Evolutionary conservation across 1,139 yeast species (phyloP), one percentile per base, ranked within the genome.

Genomic region (Geotrichum reessii): DNA sequence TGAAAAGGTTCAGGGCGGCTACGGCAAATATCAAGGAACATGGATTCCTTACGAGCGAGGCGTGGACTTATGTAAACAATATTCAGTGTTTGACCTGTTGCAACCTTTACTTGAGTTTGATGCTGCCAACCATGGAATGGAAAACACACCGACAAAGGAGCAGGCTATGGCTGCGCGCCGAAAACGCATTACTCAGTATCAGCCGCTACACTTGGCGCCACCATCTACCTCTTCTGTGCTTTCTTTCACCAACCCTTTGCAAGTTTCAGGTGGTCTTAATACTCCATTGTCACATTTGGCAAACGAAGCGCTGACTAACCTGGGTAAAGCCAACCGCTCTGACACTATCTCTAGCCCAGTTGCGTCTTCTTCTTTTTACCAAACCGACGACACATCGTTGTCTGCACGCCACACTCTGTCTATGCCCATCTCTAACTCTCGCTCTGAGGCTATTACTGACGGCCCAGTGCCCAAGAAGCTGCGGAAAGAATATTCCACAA

Each of bases 1-100:
- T 71, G 97, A 92, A 70, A 92, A 91, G 70, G 93, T 92, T 12
- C 97, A 91, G 73, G 97, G 97, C 52, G 97, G 97, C 0, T 89
- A 91, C 69, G 97, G 97, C 14, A 87, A 90, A 69, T 89, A 88
- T 71, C 97, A 92, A 73, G 98, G 98, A 1, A 89, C 97, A 0
- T 93, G 97, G 90, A 86, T 91, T 24, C 95, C 97, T 0, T 67
- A 65, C 50, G 71, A 66, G 24, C 74, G 86, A 37, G 89, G 92
- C 0, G 80, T 79, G 0, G 78, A 80, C 7, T 74, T 88, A 21
- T 84, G 91, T 51, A 78, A 77, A 55, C 81, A 81, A 64, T 86
- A 85, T 67, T 82, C 81, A 1, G 87, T 89, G 0, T 83, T 78
- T 64, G 89, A 86, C 1, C 73, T 78, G 14, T 71, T 89, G 62